Base-by-base conservation (phyloP, 441 rosid species). In the Corymbia calophylla region DNA sequence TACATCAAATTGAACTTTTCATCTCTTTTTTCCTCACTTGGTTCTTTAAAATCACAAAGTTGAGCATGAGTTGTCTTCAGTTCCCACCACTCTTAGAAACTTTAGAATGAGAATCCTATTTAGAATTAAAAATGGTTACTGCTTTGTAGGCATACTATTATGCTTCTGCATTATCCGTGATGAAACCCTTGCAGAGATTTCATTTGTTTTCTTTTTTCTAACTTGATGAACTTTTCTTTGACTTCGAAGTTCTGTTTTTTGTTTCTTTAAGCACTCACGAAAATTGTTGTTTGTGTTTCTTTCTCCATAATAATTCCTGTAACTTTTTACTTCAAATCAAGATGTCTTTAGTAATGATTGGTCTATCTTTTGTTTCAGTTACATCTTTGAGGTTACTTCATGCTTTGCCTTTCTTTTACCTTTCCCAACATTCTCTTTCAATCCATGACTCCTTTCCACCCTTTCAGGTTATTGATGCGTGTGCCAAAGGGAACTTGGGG, bases 401-500 rank as follows among this genome's bases (percentile, higher is more conserved):
- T 19, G n/a, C 44, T 81, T 31, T 11, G 47, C 60, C n/a, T 89
- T 88, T 53, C 58, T 87, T 80, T 53, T 81, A 64, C 60, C 92
- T 68, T 54, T 93, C 86, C 68, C 87, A 32, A n/a, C 29, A 19
- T 70, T 29, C 70, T 88, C 56, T 87, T 87, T 87, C 49, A 48
- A 88, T 73, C 87, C 90, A 44, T 88, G 86, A 55, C 82, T 53
- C 21, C 89, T 91, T 90, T 91, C 84, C 89, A 86, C 91, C 89
- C 51, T 93, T 90, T 92, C 98, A 98, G 99, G 99, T 98, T 86
- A 98, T 97, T 88, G 99, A 97, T 93, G 99, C 99, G 70, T 97
- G 97, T 92, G 96, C 93, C 19, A 97, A 98, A 94, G 99, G 99
- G 87, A 98, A 98, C 91, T 89, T 98, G 95, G 99, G 99, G 88